Percentiles rank a stretch among this genome's conserved stretches.
These are phyloP conservation scores for Picochlorum sp. DNA, from an alignment of 139 green algal genomes.

Conservation along the genomic window DNA sequence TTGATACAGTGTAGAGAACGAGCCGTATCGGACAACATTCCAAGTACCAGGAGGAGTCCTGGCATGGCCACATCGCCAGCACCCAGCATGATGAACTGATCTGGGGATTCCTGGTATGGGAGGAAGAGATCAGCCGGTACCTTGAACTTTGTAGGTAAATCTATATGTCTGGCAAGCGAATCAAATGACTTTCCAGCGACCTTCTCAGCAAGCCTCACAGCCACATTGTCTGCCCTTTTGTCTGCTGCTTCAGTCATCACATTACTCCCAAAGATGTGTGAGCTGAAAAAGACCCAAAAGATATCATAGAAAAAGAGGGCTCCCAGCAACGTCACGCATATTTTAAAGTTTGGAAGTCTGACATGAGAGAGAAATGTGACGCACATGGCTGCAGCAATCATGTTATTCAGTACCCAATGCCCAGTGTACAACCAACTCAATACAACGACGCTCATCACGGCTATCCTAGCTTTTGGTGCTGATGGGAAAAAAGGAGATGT, in stretches of 20 bases:
- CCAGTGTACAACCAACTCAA: conserved; percentile 9
- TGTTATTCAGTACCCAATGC: conserved; percentile 19
- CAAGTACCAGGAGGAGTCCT: conserved; percentile 3
- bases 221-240: conserved; percentile 6
- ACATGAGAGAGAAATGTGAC: conserved; percentile 16
- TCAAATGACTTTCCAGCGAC: background rate
- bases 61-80: conserved; percentile 15
- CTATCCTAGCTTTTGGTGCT: no score
- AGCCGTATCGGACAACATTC: background rate
- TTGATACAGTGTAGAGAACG: background rate
- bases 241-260: conserved; percentile 11
- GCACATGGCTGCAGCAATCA: conserved; percentile 9
- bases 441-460: background rate
- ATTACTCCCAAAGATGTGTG: conserved; percentile 14
- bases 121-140: background rate
- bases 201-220: conserved; percentile 5
- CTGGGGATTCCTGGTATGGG: background rate
- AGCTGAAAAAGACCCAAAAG: conserved; percentile 23
- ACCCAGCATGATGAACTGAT: conserved; percentile 11
- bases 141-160: conserved; percentile 16
- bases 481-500: background rate
- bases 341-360: conserved; percentile 17
- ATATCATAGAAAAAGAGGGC: conserved; percentile 19
- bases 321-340: conserved; percentile 7
- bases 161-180: conserved; percentile 4